Evolutionary conservation across 176 grass and related monocot species (phyloP).

Genomic region (Carex pumila): DNA sequence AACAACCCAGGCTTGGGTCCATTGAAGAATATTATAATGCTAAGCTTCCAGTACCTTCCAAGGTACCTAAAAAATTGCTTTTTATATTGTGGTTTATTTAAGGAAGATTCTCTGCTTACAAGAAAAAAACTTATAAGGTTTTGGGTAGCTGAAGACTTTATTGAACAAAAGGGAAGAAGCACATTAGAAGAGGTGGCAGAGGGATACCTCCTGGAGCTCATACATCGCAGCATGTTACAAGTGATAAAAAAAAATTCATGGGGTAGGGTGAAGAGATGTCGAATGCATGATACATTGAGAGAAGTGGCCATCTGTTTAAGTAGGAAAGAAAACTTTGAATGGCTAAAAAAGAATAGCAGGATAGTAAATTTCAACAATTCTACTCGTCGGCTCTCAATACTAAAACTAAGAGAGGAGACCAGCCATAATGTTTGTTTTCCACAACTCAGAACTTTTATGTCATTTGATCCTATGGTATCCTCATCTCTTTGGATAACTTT

Average conservation of each 20-base stretch:
- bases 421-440: neutral
- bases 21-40: slow-evolving; percentile 13
- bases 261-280: neutral
- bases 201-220: slow-evolving; percentile 15
- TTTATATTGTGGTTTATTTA: slow-evolving; percentile 31
- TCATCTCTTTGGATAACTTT: neutral
- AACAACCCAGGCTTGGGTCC: neutral
- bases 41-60: slow-evolving; percentile 18
- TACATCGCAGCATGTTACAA: slow-evolving; percentile 21
- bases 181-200: slow-evolving; percentile 34
- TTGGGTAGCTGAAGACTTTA: slow-evolving; percentile 36
- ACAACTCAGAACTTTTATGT: slow-evolving; percentile 26
- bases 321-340: slow-evolving; percentile 17
- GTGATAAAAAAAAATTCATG: neutral
- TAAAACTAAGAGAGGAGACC: neutral
- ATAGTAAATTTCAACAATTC: neutral
- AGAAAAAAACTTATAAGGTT: slow-evolving; percentile 24
- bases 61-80: slow-evolving; percentile 25
- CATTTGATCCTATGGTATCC: neutral
- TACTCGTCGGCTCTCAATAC: neutral
- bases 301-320: slow-evolving; percentile 33
- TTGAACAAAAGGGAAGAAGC: slow-evolving; percentile 3
- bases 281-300: slow-evolving; percentile 44
- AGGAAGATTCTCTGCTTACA: neutral
- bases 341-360: neutral